Base-by-base conservation (phyloP, 2,329 filamentous ascomycete species). In the Hypoxylon sp. region DNA sequence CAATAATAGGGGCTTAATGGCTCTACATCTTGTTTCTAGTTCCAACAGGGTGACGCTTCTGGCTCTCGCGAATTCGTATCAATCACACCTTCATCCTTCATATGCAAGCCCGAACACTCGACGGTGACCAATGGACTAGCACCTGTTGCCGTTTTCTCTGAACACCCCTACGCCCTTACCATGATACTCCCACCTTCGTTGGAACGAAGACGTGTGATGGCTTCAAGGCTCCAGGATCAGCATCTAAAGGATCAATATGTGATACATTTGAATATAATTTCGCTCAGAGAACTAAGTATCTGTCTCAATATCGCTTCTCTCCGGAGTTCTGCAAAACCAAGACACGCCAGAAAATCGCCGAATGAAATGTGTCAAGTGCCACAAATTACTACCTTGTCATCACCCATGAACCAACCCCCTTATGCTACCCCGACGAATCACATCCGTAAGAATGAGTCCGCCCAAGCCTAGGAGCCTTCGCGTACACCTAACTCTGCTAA, bases 11-110 rank as follows among this genome's bases (percentile, higher is more conserved):
- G 49, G 35, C 22, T 49, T 22, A 42, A 42, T 42, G 48, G 25
- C 46, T 57, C 30, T 61, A 46, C 49, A 58, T 59, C 35, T 46
- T 40, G 50, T 61, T 40, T 42, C 31, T 42, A 60, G 53, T 50
- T 25, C 61, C 55, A 71, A 60, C 51, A 58, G 5, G 37, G 11
- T 31, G 11, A 37, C 25, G 27, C 48, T 59, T 54, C 30, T 57
- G 60, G 49, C 25, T 57, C 46, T 62, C 50, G 25, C 20, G 11
- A 56, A 46, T 53, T 20, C 35, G 53, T 40, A 54, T 61, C 46
- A 51, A 54, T 58, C 63, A 69, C 57, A 59, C 63, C 48, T 63
- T 40, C 27, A 37, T 59, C 48, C 54, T 62, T 61, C 57, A 60
- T 54, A 44, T 69, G 63, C 63, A 54, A 61, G 46, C 8, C 31